Evolutionary conservation across 2,329 filamentous ascomycete genomes (phyloP).

Genomic region (Colletotrichum sp.): DNA sequence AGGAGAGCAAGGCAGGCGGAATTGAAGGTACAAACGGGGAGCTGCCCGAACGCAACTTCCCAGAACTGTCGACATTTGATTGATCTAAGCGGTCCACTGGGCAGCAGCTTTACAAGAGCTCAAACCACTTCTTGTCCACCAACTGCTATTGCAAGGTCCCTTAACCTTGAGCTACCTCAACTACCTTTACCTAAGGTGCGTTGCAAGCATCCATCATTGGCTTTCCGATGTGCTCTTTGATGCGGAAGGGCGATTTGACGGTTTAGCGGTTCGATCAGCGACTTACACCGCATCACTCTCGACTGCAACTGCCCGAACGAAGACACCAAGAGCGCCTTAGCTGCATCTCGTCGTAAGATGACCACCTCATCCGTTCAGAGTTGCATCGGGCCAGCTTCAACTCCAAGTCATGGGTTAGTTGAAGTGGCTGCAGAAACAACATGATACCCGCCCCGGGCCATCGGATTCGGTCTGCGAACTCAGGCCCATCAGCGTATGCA

Average conservation of each 20-base stretch:
- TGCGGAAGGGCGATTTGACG: not conserved
- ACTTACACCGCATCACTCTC: not conserved
- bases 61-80: not conserved
- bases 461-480: not conserved
- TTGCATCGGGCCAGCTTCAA: not conserved
- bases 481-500: slow-evolving; percentile 14
- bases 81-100: not conserved
- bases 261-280: not conserved
- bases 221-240: not conserved
- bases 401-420: not conserved
- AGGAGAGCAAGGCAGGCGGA: not conserved
- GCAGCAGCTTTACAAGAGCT: not conserved
- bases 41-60: not conserved
- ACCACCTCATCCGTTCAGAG: not conserved
- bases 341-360: not conserved
- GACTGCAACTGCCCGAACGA: not conserved
- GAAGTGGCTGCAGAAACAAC: not conserved
- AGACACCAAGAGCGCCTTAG: not conserved
- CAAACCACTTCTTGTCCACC: not conserved
- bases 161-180: not conserved
- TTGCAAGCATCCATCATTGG: not conserved
- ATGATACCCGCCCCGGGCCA: not conserved
- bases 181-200: not conserved
- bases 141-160: not conserved
- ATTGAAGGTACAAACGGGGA: not conserved